A percentile compares a stretch with the other conserved stretches of the same genome.
Evolutionary conservation across 75 land plant species (phyloP).

Genomic region (Pinus taeda): DNA sequence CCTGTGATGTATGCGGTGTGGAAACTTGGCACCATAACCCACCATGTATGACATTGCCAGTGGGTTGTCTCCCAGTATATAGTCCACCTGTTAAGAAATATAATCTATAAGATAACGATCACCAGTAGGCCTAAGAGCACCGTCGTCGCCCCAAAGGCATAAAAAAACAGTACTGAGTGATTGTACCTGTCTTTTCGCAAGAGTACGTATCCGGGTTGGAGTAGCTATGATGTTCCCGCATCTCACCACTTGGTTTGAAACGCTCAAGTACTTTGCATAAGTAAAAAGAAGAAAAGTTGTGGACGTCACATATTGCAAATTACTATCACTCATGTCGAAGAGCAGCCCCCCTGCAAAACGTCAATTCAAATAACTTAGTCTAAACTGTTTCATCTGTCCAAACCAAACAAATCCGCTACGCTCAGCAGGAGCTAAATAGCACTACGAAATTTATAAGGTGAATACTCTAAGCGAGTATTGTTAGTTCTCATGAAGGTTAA

Average conservation of each 20-base stretch:
- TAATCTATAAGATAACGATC: slow-evolving; percentile 11
- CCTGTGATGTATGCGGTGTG: slow-evolving; percentile 81
- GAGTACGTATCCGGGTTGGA: slow-evolving; percentile 23
- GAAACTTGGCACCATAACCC: slow-evolving; percentile 76
- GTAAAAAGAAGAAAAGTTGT: slow-evolving; percentile 53
- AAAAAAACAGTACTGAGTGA: no score
- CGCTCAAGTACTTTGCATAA: slow-evolving; percentile 47
- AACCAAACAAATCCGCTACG: no score
- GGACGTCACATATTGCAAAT: slow-evolving; percentile 60
- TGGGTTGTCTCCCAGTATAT: slow-evolving; percentile 93
- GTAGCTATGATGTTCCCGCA: slow-evolving; percentile 10
- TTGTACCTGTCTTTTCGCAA: slow-evolving; percentile 69
- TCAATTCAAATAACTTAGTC: no score
- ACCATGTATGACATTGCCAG: slow-evolving; percentile 94
- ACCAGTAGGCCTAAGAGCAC: no score
- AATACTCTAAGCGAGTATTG: neutral
- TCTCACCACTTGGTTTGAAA: slow-evolving; percentile 19
- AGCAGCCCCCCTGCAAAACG: slow-evolving; percentile 23
- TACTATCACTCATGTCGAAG: slow-evolving; percentile 15
- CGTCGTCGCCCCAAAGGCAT: no score
- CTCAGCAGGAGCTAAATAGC: no score
- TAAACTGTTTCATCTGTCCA: no score
- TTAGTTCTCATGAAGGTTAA: neutral
- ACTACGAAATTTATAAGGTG: no score
- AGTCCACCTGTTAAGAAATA: slow-evolving; percentile 73